A percentile compares a stretch with the other conserved stretches of the same genome.
phyloP scores from a whole-genome alignment of 441 rosid species.

The Bocquillonia castaneifolia region DNA sequence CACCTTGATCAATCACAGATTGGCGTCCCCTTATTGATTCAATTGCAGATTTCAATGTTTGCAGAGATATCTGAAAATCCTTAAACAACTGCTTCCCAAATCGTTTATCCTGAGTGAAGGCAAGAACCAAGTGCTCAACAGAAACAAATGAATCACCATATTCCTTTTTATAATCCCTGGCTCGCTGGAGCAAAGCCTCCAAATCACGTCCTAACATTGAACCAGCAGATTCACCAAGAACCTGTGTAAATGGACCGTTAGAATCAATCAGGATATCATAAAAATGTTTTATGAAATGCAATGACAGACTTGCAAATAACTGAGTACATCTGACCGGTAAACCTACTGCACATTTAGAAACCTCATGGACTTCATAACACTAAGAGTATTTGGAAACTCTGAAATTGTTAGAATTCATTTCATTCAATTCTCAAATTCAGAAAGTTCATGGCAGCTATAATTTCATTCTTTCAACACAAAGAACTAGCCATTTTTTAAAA shows the following conservation, averaged over 20 bases:
- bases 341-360: neutral
- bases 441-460: no score
- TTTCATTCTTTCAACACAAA: no score
- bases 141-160: conserved; percentile 89
- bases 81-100: conserved; percentile 84
- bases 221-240: conserved; percentile 83
- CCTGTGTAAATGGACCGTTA: conserved; percentile 34
- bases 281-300: neutral
- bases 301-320: neutral
- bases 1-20: conserved; percentile 96
- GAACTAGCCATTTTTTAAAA: no score
- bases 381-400: neutral
- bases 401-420: no score
- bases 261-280: conserved; percentile 15
- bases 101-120: conserved; percentile 66
- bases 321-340: neutral
- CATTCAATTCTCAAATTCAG: no score
- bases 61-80: conserved; percentile 76
- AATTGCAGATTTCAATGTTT: conserved; percentile 68
- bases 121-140: conserved; percentile 96
- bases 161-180: conserved; percentile 83
- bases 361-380: neutral
- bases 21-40: conserved; percentile 94
- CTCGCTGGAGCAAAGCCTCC: conserved; percentile 78
- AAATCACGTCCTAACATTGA: conserved; percentile 95